A percentile compares a stretch with the other conserved stretches of the same genome.
These are phyloP conservation scores for Eucalyptus lansdowneana DNA, from an alignment of 345 rosid genomes.

Conservation along the genomic window DNA sequence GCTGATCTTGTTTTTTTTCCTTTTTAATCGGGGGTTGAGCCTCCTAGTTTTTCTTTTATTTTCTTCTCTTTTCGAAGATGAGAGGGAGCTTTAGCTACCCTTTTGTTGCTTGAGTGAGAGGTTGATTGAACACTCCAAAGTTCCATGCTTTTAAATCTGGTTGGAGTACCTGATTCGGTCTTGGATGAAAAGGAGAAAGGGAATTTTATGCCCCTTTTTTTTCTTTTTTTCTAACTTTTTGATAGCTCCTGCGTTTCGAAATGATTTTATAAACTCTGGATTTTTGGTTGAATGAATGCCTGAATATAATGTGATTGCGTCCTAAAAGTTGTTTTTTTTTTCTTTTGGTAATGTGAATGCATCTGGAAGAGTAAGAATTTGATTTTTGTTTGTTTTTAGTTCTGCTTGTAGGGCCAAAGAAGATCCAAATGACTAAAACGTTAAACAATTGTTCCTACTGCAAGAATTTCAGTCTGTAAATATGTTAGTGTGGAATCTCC, in stretches of 20 bases:
- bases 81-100: not conserved
- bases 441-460: not conserved
- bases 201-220: not conserved
- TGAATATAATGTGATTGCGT: not conserved
- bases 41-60: not conserved
- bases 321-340: not conserved
- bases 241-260: not conserved
- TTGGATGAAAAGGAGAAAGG: not conserved
- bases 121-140: not conserved
- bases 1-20: not conserved
- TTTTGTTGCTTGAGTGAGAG: not conserved
- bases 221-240: not conserved
- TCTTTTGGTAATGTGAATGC: not conserved
- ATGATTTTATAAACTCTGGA: not conserved
- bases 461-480: not conserved
- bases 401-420: not conserved
- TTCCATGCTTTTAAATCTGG: not conserved
- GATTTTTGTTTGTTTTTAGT: not conserved
- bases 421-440: not conserved
- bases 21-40: not conserved
- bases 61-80: not conserved
- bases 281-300: not conserved
- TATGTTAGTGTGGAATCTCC: not conserved
- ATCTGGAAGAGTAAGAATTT: not conserved
- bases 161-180: not conserved